phyloP scores from a whole-genome alignment of 140 eudicot genomes.

The Flaveria floridana region DNA sequence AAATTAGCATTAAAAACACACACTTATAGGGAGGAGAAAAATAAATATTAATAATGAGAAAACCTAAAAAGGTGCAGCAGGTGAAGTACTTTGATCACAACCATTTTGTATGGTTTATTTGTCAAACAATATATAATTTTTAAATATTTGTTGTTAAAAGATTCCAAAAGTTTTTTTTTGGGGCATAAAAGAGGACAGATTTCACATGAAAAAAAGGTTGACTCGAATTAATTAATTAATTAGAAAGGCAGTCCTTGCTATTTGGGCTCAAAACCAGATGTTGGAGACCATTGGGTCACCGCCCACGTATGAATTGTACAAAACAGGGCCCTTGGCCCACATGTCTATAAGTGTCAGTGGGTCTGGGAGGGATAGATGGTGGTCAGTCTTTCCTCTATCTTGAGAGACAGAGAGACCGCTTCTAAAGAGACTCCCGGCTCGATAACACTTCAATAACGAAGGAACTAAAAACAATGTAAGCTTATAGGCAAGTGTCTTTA shows the following conservation, averaged over 20 bases:
- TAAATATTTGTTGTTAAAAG: neutral
- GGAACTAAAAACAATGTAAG: too few species aligned
- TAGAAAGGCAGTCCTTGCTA: slow-evolving; percentile 18
- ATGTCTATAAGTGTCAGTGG: slow-evolving; percentile 5
- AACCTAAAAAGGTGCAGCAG: too few species aligned
- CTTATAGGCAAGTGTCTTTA: too few species aligned
- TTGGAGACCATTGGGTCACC: slow-evolving; percentile 27
- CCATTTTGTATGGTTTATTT: neutral
- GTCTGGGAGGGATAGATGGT: too few species aligned
- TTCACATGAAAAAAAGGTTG: slow-evolving; percentile 23
- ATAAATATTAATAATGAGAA: too few species aligned
- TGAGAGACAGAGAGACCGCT: too few species aligned
- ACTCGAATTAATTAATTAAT: neutral
- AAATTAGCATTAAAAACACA: too few species aligned
- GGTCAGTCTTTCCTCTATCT: too few species aligned
- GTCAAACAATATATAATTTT: neutral
- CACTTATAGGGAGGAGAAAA: too few species aligned
- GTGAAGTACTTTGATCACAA: neutral
- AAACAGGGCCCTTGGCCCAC: neutral
- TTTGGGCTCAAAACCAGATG: slow-evolving; percentile 27
- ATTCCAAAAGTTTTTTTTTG: neutral
- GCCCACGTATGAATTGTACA: slow-evolving; percentile 15
- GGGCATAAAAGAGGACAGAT: slow-evolving; percentile 4
- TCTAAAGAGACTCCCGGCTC: too few species aligned
- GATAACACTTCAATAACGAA: too few species aligned